A percentile compares a stretch with the other conserved stretches of the same genome.
These are phyloP conservation scores for Coprinopsis sp. DNA, from an alignment of 768 basidiomycete species.

Conservation along the genomic window DNA sequence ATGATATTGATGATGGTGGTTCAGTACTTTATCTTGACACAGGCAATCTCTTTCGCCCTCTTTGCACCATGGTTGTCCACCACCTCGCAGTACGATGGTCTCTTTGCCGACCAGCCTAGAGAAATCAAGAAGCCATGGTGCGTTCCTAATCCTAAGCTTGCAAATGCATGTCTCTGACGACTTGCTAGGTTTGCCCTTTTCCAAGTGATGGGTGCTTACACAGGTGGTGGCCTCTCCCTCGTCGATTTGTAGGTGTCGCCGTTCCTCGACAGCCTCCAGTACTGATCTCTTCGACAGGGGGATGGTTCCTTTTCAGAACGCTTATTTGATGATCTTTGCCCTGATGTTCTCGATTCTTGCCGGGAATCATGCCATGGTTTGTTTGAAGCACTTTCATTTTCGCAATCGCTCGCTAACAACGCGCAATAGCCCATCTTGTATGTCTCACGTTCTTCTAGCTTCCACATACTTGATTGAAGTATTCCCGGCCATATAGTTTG, in stretches of 20 bases:
- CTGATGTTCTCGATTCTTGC: slow-evolving; percentile 64
- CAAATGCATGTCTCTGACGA: background rate
- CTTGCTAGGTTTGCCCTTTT: slow-evolving; percentile 40
- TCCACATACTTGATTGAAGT: background rate
- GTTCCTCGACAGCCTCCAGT: background rate
- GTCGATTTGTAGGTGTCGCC: slow-evolving; percentile 45
- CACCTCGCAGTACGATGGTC: slow-evolving; percentile 42
- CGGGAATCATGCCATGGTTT: slow-evolving; percentile 71
- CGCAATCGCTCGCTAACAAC: background rate
- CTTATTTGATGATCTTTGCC: slow-evolving; percentile 60
- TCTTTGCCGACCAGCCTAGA: slow-evolving; percentile 45
- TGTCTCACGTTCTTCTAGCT: background rate
- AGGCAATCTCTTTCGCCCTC: slow-evolving; percentile 51
- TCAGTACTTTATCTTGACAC: slow-evolving; percentile 62
- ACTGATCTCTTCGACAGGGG: slow-evolving; percentile 29
- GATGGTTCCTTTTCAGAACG: slow-evolving; percentile 67
- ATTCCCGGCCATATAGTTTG: slow-evolving; percentile 33
- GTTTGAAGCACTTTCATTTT: slow-evolving; percentile 18
- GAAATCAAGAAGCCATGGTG: slow-evolving; percentile 57
- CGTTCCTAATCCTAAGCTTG: background rate
- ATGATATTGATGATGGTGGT: slow-evolving; percentile 13
- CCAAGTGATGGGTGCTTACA: slow-evolving; percentile 47
- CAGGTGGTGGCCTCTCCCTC: slow-evolving; percentile 66
- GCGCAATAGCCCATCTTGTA: slow-evolving; percentile 1
- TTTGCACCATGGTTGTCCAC: slow-evolving; percentile 58